Evolutionary conservation across 2,329 filamentous ascomycete genomes (phyloP), one percentile per base, ranked within the genome.

Genomic region (Aureobasidium sp.): DNA sequence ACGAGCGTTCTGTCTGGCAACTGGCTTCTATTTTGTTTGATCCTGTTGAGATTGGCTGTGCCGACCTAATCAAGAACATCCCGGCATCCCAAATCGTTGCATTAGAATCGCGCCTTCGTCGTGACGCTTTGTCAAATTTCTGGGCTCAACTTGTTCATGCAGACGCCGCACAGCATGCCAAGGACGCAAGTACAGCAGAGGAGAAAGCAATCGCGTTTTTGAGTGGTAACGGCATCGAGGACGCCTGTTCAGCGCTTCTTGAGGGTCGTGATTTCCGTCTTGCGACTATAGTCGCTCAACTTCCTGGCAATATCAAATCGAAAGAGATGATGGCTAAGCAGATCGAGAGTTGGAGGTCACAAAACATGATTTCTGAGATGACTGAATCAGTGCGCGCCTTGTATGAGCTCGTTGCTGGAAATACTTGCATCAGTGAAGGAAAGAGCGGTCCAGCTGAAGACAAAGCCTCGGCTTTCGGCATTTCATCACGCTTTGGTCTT

Each of bases 1-100:
- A 90, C 63, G 90, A 95, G 74, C 84, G 86, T 69, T 80, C 85
- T 15, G 85, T 94, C 0, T 99, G 95, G 94, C 84, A 90, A 64
- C 80, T 99, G 39, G 87, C 90, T 1, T 89, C 89, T 63, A 87
- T 97, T 41, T 81, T 99, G 3, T 99, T 96, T 70, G 92, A 96
- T 66, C 80, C 86, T n/a, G 65, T 85, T 12, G 67, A 70, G 5
- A 61, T 71, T 15, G 66, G 64, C 12, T 68, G 65, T 43, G 60
- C 63, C 7, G 63, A 70, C n/a, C 61, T 70, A 1, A 68, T 72
- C 12, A 66, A 70, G 6, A 77, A 77, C 17, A 71, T 81, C 34
- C 74, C 78, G 2, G 63, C 74, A 2, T 77, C 80, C 13, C 69
- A 79, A 9, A 69, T 77, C 36, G 66, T 71, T 66, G 75, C 63